These are phyloP conservation scores for Hyphopichia pseudoburtonii DNA, from an alignment of 1,139 yeast genomes.

Conservation along the genomic window DNA sequence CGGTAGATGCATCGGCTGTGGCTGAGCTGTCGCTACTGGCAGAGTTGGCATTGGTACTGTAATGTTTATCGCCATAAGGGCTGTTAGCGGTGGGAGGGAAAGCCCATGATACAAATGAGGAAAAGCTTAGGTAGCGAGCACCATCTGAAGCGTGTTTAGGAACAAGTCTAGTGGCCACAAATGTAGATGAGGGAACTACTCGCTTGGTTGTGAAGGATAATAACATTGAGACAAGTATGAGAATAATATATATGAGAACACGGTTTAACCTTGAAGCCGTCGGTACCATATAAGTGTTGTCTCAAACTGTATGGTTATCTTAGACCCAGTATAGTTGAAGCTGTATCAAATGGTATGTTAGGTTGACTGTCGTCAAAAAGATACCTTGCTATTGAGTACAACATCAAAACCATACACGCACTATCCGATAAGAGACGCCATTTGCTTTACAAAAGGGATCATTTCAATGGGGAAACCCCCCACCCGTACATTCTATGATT, in stretches of 20 bases:
- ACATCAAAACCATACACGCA: too few relatives aligned
- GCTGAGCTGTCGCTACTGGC: slow-evolving; percentile 13
- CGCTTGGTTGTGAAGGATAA: slow-evolving; percentile 27
- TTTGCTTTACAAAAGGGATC: too few relatives aligned
- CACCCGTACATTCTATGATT: too few relatives aligned
- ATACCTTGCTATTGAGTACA: too few relatives aligned
- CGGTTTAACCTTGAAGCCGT: neutral
- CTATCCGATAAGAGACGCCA: too few relatives aligned
- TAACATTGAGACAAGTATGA: slow-evolving; percentile 30
- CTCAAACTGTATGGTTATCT: neutral
- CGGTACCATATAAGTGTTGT: neutral
- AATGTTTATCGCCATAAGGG: neutral
- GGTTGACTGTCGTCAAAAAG: too few relatives aligned
- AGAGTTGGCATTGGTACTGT: neutral
- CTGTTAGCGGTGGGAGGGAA: neutral
- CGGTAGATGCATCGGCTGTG: slow-evolving; percentile 4
- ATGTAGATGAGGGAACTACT: slow-evolving; percentile 11
- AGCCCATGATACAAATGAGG: slow-evolving; percentile 15
- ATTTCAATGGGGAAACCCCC: too few relatives aligned
- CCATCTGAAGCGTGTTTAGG: too few relatives aligned
- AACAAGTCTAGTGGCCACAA: slow-evolving; percentile 9
- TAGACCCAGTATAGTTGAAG: too few relatives aligned
- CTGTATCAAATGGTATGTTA: too few relatives aligned
- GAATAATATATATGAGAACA: slow-evolving; percentile 12
- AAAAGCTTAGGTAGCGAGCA: slow-evolving; percentile 16